These are phyloP conservation scores for Pyropia yezoensis DNA, from an alignment of 23 red algal species.

Conservation along the genomic window DNA sequence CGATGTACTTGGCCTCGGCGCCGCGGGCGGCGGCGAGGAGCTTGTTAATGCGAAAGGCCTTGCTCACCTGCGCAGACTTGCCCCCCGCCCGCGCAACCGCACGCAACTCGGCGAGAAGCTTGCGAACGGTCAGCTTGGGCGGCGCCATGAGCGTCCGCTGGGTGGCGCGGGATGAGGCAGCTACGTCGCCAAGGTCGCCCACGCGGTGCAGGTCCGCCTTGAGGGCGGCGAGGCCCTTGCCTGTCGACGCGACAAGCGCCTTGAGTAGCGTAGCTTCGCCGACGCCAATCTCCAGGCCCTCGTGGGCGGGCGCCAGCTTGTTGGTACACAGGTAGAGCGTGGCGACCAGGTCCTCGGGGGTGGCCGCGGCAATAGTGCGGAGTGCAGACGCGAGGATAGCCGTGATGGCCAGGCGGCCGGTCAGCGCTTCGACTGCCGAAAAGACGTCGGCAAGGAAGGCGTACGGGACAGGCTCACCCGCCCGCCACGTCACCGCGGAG, in stretches of 20 bases:
- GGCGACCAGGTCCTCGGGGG: slow-evolving; percentile 71
- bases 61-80: slow-evolving; percentile 46
- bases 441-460: slow-evolving; percentile 75
- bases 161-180: slow-evolving; percentile 37
- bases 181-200: slow-evolving; percentile 94
- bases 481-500: slow-evolving; percentile 23
- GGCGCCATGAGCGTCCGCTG: slow-evolving; percentile 87
- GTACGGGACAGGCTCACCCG: slow-evolving; percentile 56
- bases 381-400: slow-evolving; percentile 56
- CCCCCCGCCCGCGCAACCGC: slow-evolving; percentile 52
- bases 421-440: slow-evolving; percentile 43
- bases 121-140: slow-evolving; percentile 59
- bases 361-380: slow-evolving; percentile 34
- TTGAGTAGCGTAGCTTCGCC: slow-evolving; percentile 84
- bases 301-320: slow-evolving; percentile 75
- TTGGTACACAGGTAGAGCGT: slow-evolving; percentile 82
- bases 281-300: slow-evolving; percentile 85
- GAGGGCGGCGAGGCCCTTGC: slow-evolving; percentile 34
- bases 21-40: slow-evolving; percentile 48
- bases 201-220: slow-evolving; percentile 37
- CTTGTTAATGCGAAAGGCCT: slow-evolving; percentile 53
- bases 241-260: slow-evolving; percentile 58
- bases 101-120: slow-evolving; percentile 57
- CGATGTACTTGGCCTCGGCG: slow-evolving; percentile 79
- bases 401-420: slow-evolving; percentile 65